Base-by-base conservation (phyloP, 2,329 filamentous ascomycete species). In the Hypocrella siamensis region DNA sequence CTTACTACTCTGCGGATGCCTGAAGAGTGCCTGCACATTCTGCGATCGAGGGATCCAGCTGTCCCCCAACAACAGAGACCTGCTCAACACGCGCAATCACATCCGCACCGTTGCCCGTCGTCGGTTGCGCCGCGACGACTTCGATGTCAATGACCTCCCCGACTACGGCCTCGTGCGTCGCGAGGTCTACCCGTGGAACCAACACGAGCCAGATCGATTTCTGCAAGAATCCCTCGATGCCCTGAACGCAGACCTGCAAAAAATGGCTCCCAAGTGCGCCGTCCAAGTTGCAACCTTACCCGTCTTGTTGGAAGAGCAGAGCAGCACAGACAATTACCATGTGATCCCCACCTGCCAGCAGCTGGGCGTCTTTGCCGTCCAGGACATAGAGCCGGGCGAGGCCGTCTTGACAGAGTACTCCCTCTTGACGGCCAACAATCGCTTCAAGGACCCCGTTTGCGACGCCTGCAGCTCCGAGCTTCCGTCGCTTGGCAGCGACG, bases 321-420 rank as follows among this genome's bases (percentile, higher is more conserved):
- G 67, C 35, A 55, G 57, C 18, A 64, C 59, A 1, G 61, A 66
- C 36, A 47, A 46, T 17, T 62, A 61, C 40, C 58, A 63, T n/a
- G 58, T 58, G 26, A 66, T 65, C 12, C 58, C 63, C 7, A 77
- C 70, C 5, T 76, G 75, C 42, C 68, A 70, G 37, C 90, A 98
- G 53, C 68, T 98, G 1, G 90, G 90, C 4, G 67, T 98, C 4
- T 96, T 96, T 50, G 88, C 86, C 6, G 82, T 75, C 43, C 70
- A 81, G 40, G 77, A 93, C 41, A 81, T 96, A 24, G 57, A 62
- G 1, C 72, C 84, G 0, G 81, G 80, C 8, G 80, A 92, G 49
- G 63, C 67, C 5, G 74, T 94, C 2, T 66, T 98, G 19, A 62
- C 71, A 30, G 90, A 98, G 48, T 81, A 79, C 38, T 90, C 85